These are phyloP conservation scores for Casuarina equisetifolia DNA, from an alignment of 306 rosid species.

Conservation along the genomic window DNA sequence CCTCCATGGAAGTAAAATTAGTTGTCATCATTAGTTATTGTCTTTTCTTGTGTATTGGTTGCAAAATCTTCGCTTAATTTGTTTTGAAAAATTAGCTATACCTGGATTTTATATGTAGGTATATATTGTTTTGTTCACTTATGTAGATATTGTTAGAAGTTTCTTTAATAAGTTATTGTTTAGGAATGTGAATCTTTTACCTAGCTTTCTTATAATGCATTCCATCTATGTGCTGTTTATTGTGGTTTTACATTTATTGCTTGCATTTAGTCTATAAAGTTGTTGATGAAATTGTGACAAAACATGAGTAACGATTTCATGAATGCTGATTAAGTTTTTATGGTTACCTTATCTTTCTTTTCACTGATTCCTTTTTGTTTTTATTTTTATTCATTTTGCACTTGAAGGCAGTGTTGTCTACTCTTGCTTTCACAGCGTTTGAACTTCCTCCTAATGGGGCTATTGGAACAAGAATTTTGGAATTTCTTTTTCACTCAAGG, in stretches of 20 bases:
- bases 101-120: no score
- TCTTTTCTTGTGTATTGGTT: background rate
- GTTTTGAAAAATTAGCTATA: background rate
- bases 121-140: background rate
- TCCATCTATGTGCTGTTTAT: constrained; percentile 1
- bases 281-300: constrained; percentile 3
- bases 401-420: constrained; percentile 86
- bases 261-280: background rate
- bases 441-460: constrained; percentile 99
- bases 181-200: background rate
- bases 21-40: background rate
- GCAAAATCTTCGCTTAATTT: background rate
- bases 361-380: background rate
- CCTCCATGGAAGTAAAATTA: background rate
- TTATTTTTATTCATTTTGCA: constrained; percentile 13
- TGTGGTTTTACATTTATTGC: background rate
- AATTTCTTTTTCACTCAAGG: constrained; percentile 91
- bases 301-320: background rate
- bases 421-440: constrained; percentile 95
- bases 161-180: constrained; percentile 14
- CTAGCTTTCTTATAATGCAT: constrained; percentile 16
- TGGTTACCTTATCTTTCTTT: constrained; percentile 7
- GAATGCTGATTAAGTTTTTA: constrained; percentile 3
- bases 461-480: constrained; percentile 81
- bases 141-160: background rate